phyloP scores from a whole-genome alignment of 805 yeast species.

The Zygotorulaspora sp. region DNA sequence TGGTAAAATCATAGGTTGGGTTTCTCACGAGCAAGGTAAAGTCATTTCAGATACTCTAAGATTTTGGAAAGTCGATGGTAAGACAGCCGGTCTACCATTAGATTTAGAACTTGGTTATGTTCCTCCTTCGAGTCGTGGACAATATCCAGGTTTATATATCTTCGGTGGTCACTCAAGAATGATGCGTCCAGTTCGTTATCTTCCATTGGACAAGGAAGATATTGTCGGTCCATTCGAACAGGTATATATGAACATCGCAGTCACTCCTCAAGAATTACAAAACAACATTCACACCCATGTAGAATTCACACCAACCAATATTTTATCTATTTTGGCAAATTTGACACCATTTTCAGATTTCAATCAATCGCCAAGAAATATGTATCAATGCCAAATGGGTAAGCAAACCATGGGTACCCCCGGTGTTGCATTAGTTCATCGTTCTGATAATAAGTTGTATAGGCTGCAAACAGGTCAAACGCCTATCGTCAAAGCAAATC shows the following conservation, averaged over 20 bases:
- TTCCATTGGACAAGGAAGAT: conserved; percentile 79
- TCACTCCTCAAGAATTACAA: conserved; percentile 85
- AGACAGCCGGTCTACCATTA: conserved; percentile 63
- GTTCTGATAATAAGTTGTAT: conserved; percentile 93
- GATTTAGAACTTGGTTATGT: conserved; percentile 92
- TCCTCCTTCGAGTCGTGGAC: conserved; percentile 94
- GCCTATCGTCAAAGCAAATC: conserved; percentile 89
- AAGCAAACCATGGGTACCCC: conserved; percentile 99
- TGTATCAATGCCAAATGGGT: conserved; percentile 99
- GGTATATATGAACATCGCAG: conserved; percentile 94
- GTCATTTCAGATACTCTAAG: conserved; percentile 85
- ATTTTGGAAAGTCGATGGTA: conserved; percentile 85
- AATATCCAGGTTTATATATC: conserved; percentile 90
- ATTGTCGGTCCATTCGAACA: conserved; percentile 97
- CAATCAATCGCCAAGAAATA: conserved; percentile 98
- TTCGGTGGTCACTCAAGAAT: conserved; percentile 92
- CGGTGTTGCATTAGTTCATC: conserved; percentile 86
- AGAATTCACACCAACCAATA: conserved; percentile 92
- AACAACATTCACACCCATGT: conserved; percentile 83
- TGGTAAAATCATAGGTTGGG: conserved; percentile 91
- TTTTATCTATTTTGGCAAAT: conserved; percentile 90
- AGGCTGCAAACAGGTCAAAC: conserved; percentile 94
- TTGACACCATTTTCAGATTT: conserved; percentile 97
- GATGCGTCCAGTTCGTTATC: conserved; percentile 91
- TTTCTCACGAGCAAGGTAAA: conserved; percentile 81